These are phyloP conservation scores for Penicillium ucsense DNA, from an alignment of 495 filamentous ascomycete genomes.

Conservation along the genomic window DNA sequence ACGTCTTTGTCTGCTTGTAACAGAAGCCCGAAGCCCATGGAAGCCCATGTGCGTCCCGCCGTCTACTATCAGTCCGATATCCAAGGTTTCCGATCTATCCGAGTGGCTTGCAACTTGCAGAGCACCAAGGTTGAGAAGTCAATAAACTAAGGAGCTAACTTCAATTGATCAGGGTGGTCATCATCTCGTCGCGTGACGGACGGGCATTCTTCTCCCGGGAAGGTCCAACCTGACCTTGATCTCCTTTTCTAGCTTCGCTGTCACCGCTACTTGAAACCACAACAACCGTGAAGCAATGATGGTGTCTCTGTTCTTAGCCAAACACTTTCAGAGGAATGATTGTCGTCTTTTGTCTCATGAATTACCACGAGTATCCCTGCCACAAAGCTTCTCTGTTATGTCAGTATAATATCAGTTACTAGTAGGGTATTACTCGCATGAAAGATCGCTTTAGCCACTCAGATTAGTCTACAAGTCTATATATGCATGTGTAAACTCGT, in stretches of 20 bases:
- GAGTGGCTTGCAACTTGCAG: conserved; percentile 24
- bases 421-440: no score
- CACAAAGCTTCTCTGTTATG: no score
- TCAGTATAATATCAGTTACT: no score
- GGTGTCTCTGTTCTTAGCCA: no score
- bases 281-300: no score
- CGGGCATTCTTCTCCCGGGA: conserved; percentile 4
- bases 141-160: conserved; percentile 6
- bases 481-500: no score
- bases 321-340: no score
- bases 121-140: conserved; percentile 3
- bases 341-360: no score
- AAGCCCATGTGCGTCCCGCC: neutral
- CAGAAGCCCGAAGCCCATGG: neutral
- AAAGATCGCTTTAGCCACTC: no score
- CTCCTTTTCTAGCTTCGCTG: neutral
- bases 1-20: neutral
- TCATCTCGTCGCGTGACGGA: conserved; percentile 14
- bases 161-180: conserved; percentile 7
- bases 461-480: no score
- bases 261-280: conserved; percentile 19
- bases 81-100: conserved; percentile 25
- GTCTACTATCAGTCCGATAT: neutral
- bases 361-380: no score
- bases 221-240: neutral